Conservation (phyloP, 805 yeast species). For the Zygoascus flipseniorum region DNA sequence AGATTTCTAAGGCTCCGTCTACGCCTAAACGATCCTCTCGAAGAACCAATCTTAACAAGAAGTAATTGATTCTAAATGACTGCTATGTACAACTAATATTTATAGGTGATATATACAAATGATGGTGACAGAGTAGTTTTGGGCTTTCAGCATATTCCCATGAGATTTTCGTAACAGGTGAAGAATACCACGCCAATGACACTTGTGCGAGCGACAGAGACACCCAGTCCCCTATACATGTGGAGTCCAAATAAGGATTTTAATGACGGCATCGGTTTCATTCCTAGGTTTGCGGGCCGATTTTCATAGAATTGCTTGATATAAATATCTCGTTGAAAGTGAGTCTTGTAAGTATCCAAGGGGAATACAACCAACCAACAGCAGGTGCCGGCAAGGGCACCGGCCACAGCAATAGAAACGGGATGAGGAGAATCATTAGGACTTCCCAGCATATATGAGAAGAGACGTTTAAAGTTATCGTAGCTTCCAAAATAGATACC, state of each 20-base stretch:
- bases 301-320: conserved; percentile 42
- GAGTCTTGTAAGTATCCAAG: conserved; percentile 69
- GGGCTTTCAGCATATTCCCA: conserved; percentile 19
- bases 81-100: background rate
- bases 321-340: conserved; percentile 66
- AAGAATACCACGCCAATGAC: conserved; percentile 70
- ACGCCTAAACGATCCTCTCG: background rate
- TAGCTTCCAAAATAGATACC: conserved; percentile 69
- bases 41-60: conserved; percentile 1
- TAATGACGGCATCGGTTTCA: conserved; percentile 28
- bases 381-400: conserved; percentile 70
- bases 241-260: conserved; percentile 35
- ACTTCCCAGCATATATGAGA: conserved; percentile 10
- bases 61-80: background rate
- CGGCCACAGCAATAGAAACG: conserved; percentile 52
- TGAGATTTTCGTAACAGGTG: conserved; percentile 57
- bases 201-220: conserved; percentile 63
- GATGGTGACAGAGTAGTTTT: background rate
- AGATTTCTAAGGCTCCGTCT: background rate
- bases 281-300: conserved; percentile 11
- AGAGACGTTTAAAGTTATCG: conserved; percentile 55
- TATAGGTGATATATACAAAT: background rate
- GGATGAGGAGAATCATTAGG: conserved; percentile 27
- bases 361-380: conserved; percentile 76
- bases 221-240: conserved; percentile 71